Evolutionary conservation across 306 rosid species (phyloP).

Genomic region (Vachellia collinsii): DNA sequence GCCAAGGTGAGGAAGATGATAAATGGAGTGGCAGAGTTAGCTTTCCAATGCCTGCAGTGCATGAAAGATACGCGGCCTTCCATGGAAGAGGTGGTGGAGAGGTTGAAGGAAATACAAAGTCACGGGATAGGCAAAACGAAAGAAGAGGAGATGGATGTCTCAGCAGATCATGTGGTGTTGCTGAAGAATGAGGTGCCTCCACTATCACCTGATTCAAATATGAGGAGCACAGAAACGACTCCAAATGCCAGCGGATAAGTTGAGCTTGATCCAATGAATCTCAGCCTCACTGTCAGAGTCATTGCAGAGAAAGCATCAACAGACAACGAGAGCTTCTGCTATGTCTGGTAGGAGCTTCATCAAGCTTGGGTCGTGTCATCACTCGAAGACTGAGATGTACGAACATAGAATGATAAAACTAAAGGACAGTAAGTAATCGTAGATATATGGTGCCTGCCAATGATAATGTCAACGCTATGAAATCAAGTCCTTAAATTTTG

Average conservation of each 20-base stretch:
- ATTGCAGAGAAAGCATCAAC: background rate
- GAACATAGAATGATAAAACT: background rate
- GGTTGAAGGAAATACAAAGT: conserved; percentile 51
- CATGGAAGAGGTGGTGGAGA: conserved; percentile 60
- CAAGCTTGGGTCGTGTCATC: background rate
- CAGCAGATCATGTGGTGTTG: conserved; percentile 48
- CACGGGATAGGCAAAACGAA: conserved; percentile 33
- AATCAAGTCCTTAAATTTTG: background rate
- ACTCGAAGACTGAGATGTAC: background rate
- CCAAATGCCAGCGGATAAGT: conserved; percentile 2
- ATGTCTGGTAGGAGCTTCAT: background rate
- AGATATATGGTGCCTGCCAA: background rate
- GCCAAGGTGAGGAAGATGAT: conserved; percentile 54
- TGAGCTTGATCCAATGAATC: background rate
- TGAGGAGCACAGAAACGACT: conserved; percentile 26
- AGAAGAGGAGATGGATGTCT: conserved; percentile 49
- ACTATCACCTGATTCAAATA: conserved; percentile 57
- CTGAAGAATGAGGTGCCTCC: conserved; percentile 53
- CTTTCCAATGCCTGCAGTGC: conserved; percentile 78
- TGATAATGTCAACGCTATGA: background rate
- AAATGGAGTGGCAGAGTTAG: conserved; percentile 76
- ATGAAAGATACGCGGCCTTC: conserved; percentile 70
- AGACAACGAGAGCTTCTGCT: background rate
- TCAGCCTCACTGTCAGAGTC: background rate
- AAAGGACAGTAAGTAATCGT: background rate